A percentile compares a stretch with the other conserved stretches of the same genome.
Evolutionary conservation across 2,329 filamentous ascomycete genomes (phyloP).

Genomic region (Fusarium transvaalense): DNA sequence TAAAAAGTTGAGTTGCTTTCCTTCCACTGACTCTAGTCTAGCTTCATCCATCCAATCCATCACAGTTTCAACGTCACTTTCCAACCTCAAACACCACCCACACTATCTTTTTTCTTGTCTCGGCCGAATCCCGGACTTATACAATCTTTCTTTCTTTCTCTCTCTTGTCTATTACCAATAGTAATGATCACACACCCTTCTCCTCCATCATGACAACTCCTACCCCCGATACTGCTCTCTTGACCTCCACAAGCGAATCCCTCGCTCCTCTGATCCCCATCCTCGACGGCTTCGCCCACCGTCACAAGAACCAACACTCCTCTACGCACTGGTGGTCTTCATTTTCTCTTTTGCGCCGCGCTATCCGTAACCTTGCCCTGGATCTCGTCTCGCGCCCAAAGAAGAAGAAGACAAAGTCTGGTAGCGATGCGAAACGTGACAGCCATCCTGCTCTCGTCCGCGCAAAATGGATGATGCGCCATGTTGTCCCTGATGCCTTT

Average conservation of each 20-base stretch:
- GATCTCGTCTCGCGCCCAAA: slow-evolving; percentile 34
- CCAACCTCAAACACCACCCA: slow-evolving; percentile 7
- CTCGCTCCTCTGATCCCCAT: slow-evolving; percentile 63
- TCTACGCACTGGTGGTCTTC: slow-evolving; percentile 82
- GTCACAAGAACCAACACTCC: slow-evolving; percentile 93
- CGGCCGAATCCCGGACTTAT: slow-evolving; percentile 22
- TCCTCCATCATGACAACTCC: slow-evolving; percentile 30
- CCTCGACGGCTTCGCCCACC: slow-evolving; percentile 80
- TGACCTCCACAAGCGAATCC: slow-evolving; percentile 40
- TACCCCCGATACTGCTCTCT: slow-evolving; percentile 13
- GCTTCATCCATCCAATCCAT: slow-evolving; percentile 5
- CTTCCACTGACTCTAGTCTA: neutral
- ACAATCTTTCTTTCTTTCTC: neutral
- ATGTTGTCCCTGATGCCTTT: slow-evolving; percentile 53
- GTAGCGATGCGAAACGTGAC: slow-evolving; percentile 13
- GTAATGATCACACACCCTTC: slow-evolving; percentile 11
- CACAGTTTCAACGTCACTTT: slow-evolving; percentile 21
- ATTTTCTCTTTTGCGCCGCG: slow-evolving; percentile 78
- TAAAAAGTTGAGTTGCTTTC: slow-evolving; percentile 20
- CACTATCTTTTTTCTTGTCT: slow-evolving; percentile 2
- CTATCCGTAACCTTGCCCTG: slow-evolving; percentile 66
- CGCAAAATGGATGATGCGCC: slow-evolving; percentile 49
- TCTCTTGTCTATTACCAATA: slow-evolving; percentile 12
- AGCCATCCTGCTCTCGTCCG: slow-evolving; percentile 35
- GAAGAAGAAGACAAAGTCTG: slow-evolving; percentile 31